Conservation (phyloP, 2,329 filamentous ascomycete genomes). For the Truncatella angustata region DNA sequence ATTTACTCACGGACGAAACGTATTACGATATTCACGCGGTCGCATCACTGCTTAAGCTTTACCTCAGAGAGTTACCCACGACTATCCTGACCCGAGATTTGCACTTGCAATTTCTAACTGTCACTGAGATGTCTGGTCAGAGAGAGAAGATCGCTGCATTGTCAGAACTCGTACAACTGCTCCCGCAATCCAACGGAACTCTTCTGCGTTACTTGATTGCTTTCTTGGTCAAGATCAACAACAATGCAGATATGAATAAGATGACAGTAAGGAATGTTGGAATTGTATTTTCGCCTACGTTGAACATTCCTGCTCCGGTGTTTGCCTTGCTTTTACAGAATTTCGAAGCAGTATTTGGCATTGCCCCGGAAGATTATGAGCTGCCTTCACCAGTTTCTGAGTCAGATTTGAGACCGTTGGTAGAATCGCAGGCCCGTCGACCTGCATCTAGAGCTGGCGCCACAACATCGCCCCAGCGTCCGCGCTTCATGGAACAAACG, state of each 20-base stretch:
- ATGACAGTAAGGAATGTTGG: constrained; percentile 98
- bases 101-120: constrained; percentile 82
- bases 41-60: constrained; percentile 89
- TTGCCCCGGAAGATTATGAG: constrained; percentile 63
- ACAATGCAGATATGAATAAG: constrained; percentile 87
- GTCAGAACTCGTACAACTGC: constrained; percentile 72
- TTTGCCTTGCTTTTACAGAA: constrained; percentile 94
- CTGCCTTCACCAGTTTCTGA: constrained; percentile 45
- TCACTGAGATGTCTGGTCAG: constrained; percentile 75
- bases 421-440: constrained; percentile 36
- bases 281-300: constrained; percentile 94
- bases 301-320: constrained; percentile 93
- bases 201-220: constrained; percentile 81
- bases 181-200: constrained; percentile 78
- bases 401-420: constrained; percentile 16
- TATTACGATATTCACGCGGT: constrained; percentile 97
- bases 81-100: constrained; percentile 90
- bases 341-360: constrained; percentile 80
- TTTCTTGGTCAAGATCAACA: constrained; percentile 89
- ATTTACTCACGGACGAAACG: constrained; percentile 76
- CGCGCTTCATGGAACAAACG: constrained; percentile 42
- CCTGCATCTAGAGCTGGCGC: constrained; percentile 50
- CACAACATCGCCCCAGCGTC: constrained; percentile 50
- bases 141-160: constrained; percentile 75
- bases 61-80: constrained; percentile 85